Base-by-base conservation (phyloP, 2,329 filamentous ascomycete genomes). In the Curvularia sp. region DNA sequence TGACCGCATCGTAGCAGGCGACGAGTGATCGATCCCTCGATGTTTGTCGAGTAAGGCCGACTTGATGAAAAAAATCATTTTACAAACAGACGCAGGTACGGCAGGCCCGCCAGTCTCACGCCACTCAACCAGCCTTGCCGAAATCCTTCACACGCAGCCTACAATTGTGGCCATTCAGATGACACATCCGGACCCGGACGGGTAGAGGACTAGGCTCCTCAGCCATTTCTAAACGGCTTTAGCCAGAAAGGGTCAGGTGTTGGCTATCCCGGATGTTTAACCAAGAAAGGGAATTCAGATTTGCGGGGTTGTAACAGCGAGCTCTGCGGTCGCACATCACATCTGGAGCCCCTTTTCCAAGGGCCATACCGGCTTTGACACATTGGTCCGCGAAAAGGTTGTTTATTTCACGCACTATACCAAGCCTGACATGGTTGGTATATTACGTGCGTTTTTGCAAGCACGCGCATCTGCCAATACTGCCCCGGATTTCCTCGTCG, bases 401-500 rank as follows among this genome's bases (percentile, higher is more conserved):
- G 39, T 51, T 32, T 50, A 32, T 30, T 49, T 38, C 34, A 27
- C 9, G 32, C 38, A 23, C 45, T 13, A 19, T 8, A n/a, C 7
- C 5, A 43, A 25, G 8, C 18, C 39, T 28, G 9, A 38, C 7
- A 39, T 49, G 13, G 56, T 32, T 57, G 34, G 34, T 13, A 36
- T 36, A 36, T 59, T 52, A 47, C 34, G 47, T 43, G 52, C 47
- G 25, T 41, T 43, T 41, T 41, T 42, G 42, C 57, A 42, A 59
- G 52, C 42, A 38, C 34, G 43, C 59, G 34, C 49, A 56, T 42
- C 57, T 57, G 49, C 54, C 43, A 58, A 36, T 39, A 2, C 46
- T 55, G 48, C 70, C 69, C 70, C 69, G 63, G 72, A 67, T 69
- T 68, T 61, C 54, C 13, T 15, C 36, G 48, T 36, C 36, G 49